Evolutionary conservation across 2,329 filamentous ascomycete genomes (phyloP), one percentile per base, ranked within the genome.

Genomic region (Neonectria punicea): DNA sequence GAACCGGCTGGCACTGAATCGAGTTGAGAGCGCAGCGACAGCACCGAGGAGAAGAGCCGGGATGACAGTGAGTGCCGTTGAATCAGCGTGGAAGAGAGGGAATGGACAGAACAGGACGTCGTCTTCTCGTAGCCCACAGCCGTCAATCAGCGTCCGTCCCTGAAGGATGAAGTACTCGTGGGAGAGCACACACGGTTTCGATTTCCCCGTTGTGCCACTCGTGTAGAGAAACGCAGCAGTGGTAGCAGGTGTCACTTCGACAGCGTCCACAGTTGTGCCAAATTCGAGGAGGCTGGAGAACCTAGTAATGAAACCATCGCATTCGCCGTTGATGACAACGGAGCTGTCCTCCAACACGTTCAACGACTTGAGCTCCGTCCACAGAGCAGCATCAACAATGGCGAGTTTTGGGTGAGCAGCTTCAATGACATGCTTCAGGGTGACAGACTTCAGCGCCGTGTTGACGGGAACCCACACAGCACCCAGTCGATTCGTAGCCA

Each of bases 141-240:
- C 18, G 5, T 63, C 41, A 16, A 63, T 63, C 18, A 63, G 20
- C 20, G 34, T 18, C 46, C 36, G 44, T 20, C 53, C 60, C 20
- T 63, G 53, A 7, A 63, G 46, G 28, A 58, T 28, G 18, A 63
- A 63, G 34, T 63, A 63, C 32, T 63, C 60, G 34, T 58, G 60
- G 10, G 60, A 63, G 4, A 63, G 36, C 7, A 53, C 34, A 9
- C 60, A 63, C 7, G 53, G 53, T 18, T 63, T 63, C 16, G 60
- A 63, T 46, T 53, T 63, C 25, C 53, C 60, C 4, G 60, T 63
- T 13, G 60, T 63, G n/a, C 60, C 60, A 25, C 60, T 63, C 10
- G 60, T 63, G 39, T 63, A 63, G 5, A 63, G 60, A 16, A 63
- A 47, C n/a, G 60, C 60, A 7, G 60, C 11, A 13, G 53, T 53